Base-by-base conservation (phyloP, 192 early-diverging fungal genomes). In the Coemansia sp. region DNA sequence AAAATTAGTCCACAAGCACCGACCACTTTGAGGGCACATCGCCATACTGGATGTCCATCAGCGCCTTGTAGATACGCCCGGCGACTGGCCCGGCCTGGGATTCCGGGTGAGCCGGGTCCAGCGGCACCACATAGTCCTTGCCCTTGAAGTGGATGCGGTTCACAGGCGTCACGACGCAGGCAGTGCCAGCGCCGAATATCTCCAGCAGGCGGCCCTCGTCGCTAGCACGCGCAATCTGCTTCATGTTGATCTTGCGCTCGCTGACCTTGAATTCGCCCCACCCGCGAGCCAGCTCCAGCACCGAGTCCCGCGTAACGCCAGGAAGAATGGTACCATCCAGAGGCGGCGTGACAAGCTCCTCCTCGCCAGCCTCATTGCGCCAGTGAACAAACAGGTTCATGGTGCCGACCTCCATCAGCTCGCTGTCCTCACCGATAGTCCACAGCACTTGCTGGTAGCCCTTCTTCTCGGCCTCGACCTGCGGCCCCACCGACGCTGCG, bases 371-470 rank as follows among this genome's bases (percentile, higher is more conserved):
- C 58, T 92, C 90, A 84, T 94, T 95, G 72, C 87, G 92, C 92
- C 92, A 94, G 83, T 85, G 87, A 38, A 93, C 87, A 86, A 98
- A 98, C 76, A 93, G 90, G 88, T 98, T 98, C 95, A 97, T 97
- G 34, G 97, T 95, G 38, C 97, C 97, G 41, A 98, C 96, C 84
- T 98, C 97, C 58, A 95, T 98, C 60, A 98, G 81, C 73, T 91
- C 84, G 71, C 93, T 86, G 20, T 97, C 86, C 22, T 86, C 65
- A 68, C 97, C 97, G 84, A 96, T 96, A 24, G 96, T 83, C 97
- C 97, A 98, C 75, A 98, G 86, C 81, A 94, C 94, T 78, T 98
- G 97, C 76, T 94, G 92, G 82, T 90, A 96, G 6, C 97, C 97
- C 69, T 92, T 84, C 78, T 90, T 86, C 74, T 91, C 92, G 57